phyloP scores from a whole-genome alignment of 2,329 filamentous ascomycete genomes.

The Fusarium sambucinum region DNA sequence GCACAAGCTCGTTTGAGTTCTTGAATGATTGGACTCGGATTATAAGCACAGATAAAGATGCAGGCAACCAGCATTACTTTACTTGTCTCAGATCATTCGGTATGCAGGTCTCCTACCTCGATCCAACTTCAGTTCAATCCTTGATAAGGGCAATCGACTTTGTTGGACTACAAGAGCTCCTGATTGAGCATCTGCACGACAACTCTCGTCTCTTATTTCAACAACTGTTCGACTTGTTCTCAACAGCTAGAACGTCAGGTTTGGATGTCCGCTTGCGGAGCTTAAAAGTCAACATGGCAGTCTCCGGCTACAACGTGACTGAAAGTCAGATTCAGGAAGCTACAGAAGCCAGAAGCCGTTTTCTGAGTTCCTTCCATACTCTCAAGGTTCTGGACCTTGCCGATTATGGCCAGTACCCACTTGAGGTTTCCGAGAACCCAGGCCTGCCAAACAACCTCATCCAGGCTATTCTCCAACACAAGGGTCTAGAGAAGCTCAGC shows the following conservation, averaged over 20 bases:
- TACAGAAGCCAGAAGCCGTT: neutral
- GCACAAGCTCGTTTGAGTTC: neutral
- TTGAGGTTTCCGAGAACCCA: neutral
- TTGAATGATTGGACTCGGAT: neutral
- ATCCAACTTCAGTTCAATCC: neutral
- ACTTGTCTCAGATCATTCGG: neutral
- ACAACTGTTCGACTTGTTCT: neutral
- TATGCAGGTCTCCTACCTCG: neutral
- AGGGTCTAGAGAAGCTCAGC: slow-evolving; percentile 15
- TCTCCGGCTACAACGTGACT: fast-evolving
- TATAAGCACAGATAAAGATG: too few relatives aligned
- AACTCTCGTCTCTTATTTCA: neutral
- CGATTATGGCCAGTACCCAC: neutral
- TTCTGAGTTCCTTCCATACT: neutral
- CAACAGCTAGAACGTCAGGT: neutral
- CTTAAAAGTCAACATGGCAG: neutral
- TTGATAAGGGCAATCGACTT: neutral
- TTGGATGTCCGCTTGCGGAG: neutral
- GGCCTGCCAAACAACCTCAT: slow-evolving; percentile 12
- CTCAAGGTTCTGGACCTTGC: neutral
- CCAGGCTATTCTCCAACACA: slow-evolving; percentile 27
- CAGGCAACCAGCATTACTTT: neutral
- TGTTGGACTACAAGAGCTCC: neutral
- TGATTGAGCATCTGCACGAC: neutral
- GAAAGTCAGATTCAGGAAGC: neutral